Evolutionary conservation across 305 asterid species (phyloP).

Genomic region (Fraxinus xanthoxyloides): DNA sequence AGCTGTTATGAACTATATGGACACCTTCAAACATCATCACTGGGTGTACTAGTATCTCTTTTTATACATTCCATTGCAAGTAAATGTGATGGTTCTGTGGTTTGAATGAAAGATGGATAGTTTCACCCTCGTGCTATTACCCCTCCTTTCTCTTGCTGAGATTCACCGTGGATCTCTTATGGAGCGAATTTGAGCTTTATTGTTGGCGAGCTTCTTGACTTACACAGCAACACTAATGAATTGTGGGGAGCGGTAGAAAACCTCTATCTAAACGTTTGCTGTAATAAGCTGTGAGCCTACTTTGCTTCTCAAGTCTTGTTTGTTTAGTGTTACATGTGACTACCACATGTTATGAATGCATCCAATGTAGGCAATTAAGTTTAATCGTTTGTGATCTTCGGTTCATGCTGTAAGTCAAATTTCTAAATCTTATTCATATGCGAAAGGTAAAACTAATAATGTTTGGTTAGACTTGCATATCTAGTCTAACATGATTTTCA

Average conservation of each 20-base stretch:
- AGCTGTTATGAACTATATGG: neutral
- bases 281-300: neutral
- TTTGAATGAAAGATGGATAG: neutral
- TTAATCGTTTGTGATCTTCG: neutral
- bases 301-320: neutral
- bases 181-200: neutral
- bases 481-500: neutral
- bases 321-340: neutral
- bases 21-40: neutral
- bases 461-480: neutral
- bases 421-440: neutral
- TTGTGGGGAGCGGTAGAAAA: neutral
- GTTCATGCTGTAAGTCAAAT: neutral
- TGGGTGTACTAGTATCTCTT: neutral
- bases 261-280: neutral
- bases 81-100: neutral
- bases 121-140: neutral
- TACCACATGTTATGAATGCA: neutral
- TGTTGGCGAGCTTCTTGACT: constrained; percentile 54
- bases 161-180: no score
- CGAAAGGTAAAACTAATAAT: neutral
- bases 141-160: no score
- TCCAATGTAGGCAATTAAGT: neutral
- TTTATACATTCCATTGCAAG: neutral
- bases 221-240: neutral